These are phyloP conservation scores for Syzygium syzygioides DNA, from an alignment of 441 rosid species.

Conservation along the genomic window DNA sequence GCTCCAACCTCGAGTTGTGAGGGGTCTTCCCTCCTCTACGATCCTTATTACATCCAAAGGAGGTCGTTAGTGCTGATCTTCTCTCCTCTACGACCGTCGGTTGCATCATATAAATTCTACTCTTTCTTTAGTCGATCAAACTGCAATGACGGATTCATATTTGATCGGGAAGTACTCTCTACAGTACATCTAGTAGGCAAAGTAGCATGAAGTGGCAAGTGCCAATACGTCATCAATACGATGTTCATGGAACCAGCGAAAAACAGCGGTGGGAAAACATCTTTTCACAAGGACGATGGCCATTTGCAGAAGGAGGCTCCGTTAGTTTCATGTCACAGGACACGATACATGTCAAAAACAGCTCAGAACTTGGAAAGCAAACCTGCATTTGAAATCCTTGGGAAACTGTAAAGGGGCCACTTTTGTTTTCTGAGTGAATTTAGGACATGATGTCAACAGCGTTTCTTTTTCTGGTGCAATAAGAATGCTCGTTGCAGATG, in stretches of 20 bases:
- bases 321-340: not conserved
- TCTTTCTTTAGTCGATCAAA: not conserved
- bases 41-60: not conserved
- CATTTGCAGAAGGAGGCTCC: not conserved
- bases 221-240: not conserved
- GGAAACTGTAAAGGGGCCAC: not conserved
- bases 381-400: not conserved
- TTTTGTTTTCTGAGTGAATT: not conserved
- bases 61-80: not conserved
- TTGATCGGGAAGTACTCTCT: not conserved
- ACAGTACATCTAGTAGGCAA: not conserved
- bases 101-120: not conserved
- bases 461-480: not conserved
- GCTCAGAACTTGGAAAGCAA: not conserved
- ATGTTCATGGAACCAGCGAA: not conserved
- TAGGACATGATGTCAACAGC: not conserved
- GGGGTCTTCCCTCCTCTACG: not conserved
- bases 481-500: not conserved
- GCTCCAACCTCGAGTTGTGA: not conserved
- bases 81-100: not conserved
- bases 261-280: not conserved
- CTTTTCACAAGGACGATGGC: not conserved
- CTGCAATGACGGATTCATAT: not conserved
- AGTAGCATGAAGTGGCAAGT: not conserved
- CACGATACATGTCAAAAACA: not conserved